Evolutionary conservation across 2,329 filamentous ascomycete genomes (phyloP).

Genomic region (Laburnicola sp.): DNA sequence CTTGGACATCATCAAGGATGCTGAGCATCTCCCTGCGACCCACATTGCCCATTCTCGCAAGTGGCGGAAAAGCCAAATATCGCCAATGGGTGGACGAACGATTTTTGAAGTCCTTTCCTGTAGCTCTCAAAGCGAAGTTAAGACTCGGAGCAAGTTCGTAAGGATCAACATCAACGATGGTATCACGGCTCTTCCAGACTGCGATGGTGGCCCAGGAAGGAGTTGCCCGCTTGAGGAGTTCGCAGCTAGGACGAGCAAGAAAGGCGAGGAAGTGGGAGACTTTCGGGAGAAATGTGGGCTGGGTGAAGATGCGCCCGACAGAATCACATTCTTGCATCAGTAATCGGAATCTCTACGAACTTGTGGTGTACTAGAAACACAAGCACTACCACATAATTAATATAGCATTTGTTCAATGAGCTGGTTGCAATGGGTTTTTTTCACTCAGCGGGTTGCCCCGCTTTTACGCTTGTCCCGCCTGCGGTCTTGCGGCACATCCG

Average conservation of each 20-base stretch:
- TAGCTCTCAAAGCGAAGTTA: background rate
- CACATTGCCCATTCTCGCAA: conserved; percentile 50
- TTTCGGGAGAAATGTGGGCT: conserved; percentile 56
- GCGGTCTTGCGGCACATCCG: too few relatives aligned
- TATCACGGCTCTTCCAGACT: conserved; percentile 54
- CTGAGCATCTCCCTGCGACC: conserved; percentile 52
- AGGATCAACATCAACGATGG: conserved; percentile 62
- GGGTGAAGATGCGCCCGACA: conserved; percentile 42
- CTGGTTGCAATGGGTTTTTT: too few relatives aligned
- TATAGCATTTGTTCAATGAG: too few relatives aligned
- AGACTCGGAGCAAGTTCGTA: conserved; percentile 43
- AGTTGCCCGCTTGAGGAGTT: conserved; percentile 55
- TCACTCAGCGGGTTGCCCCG: too few relatives aligned
- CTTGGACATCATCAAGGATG: conserved; percentile 53
- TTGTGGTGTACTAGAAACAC: too few relatives aligned
- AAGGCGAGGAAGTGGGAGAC: conserved; percentile 50
- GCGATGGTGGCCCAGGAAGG: conserved; percentile 51
- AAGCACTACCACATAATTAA: too few relatives aligned
- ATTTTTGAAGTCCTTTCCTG: conserved; percentile 58
- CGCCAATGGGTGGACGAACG: conserved; percentile 61
- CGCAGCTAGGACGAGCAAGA: conserved; percentile 44
- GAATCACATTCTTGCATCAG: conserved; percentile 57
- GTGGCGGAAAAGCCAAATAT: conserved; percentile 60
- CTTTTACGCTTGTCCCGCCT: too few relatives aligned
- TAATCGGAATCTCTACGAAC: conserved; percentile 8